Percentiles rank a stretch among this genome's conserved stretches.
Conservation (phyloP, 2,329 filamentous ascomycete species). For the Pseudogymnoascus pannorum region DNA sequence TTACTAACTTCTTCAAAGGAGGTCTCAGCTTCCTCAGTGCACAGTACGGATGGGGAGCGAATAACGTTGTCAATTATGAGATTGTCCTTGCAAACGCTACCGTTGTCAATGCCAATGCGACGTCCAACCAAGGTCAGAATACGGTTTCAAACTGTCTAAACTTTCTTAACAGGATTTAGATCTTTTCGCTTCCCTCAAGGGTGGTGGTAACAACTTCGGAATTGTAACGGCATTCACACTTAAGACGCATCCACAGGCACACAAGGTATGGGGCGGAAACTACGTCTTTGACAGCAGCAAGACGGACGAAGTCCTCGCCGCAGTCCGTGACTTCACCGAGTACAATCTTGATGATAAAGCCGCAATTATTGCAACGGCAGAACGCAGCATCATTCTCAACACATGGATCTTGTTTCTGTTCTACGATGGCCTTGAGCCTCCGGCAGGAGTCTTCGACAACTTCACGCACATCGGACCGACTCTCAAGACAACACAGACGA, state of each 20-base stretch:
- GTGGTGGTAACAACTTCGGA: conserved; percentile 24
- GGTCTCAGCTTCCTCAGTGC: conserved; percentile 17
- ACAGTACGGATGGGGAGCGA: conserved; percentile 40
- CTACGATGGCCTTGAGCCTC: conserved; percentile 50
- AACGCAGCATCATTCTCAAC: conserved; percentile 40
- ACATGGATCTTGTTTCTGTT: conserved; percentile 56
- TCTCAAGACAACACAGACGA: conserved; percentile 8
- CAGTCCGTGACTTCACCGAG: conserved; percentile 48
- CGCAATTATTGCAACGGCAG: conserved; percentile 50
- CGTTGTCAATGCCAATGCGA: conserved; percentile 21
- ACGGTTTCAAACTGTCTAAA: not conserved
- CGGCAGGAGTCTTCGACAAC: conserved; percentile 33
- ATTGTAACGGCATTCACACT: conserved; percentile 28
- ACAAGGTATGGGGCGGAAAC: conserved; percentile 30
- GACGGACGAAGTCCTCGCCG: conserved; percentile 34
- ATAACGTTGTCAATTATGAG: conserved; percentile 40
- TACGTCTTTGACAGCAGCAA: conserved; percentile 26
- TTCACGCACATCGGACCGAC: conserved; percentile 40
- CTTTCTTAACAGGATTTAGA: conserved; percentile 9
- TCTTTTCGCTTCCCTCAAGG: conserved; percentile 23
- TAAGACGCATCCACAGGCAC: conserved; percentile 24
- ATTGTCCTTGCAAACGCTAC: conserved; percentile 25
- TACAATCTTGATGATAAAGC: conserved; percentile 53
- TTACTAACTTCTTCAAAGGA: conserved; percentile 6
- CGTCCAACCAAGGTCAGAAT: conserved; percentile 6